Conservation (phyloP, 768 basidiomycete species). For the Xerocomus brunneocitrinus region DNA sequence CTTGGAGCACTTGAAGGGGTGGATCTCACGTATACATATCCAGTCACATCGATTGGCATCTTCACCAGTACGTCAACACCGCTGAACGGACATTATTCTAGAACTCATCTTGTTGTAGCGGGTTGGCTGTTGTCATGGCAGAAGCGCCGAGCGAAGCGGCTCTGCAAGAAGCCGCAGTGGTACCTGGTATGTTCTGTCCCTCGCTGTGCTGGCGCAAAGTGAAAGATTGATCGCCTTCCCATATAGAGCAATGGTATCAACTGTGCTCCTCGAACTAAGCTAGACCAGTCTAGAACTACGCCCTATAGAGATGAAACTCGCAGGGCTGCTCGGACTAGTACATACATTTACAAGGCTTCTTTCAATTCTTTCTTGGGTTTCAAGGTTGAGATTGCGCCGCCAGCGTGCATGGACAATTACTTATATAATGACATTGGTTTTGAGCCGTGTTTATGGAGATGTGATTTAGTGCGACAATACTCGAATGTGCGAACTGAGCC, state of each 20-base stretch:
- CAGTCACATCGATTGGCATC: slow-evolving; percentile 20
- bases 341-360: too few relatives aligned
- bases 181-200: neutral
- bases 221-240: neutral
- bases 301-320: too few relatives aligned
- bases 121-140: slow-evolving; percentile 18
- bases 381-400: too few relatives aligned
- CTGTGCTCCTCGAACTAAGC: neutral
- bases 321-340: too few relatives aligned
- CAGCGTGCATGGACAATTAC: too few relatives aligned
- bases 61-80: slow-evolving; percentile 9
- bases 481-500: too few relatives aligned
- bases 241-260: neutral
- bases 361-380: too few relatives aligned
- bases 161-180: neutral
- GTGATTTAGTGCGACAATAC: neutral
- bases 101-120: slow-evolving; percentile 3
- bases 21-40: neutral
- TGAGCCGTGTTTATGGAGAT: too few relatives aligned
- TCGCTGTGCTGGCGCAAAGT: neutral
- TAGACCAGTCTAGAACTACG: too few relatives aligned
- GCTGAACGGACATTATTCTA: neutral
- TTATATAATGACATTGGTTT: too few relatives aligned
- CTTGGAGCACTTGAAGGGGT: neutral
- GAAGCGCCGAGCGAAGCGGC: slow-evolving; percentile 9